Conservation (phyloP, 2,329 filamentous ascomycete genomes). For the Cytospora mali region DNA sequence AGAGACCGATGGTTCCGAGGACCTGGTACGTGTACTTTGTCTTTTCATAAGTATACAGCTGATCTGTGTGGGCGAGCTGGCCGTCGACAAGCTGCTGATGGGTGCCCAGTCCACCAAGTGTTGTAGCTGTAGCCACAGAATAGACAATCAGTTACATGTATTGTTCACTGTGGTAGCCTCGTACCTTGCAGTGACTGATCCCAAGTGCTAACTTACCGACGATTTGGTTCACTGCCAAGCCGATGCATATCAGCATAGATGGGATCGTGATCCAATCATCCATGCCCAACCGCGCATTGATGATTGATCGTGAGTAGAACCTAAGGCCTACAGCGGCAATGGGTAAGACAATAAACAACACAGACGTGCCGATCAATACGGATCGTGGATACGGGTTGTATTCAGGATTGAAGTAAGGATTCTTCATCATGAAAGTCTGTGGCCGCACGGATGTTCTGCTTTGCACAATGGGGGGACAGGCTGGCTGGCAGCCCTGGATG, state of each 20-base stretch:
- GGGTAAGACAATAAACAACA: not conserved
- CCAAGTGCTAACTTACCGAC: conserved; percentile 6
- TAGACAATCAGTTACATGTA: too few species aligned
- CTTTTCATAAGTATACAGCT: conserved; percentile 4
- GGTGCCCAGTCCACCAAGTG: conserved; percentile 1
- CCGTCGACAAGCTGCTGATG: conserved; percentile 9
- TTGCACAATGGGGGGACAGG: too few species aligned
- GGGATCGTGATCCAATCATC: conserved; percentile 13
- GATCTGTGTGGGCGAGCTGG: conserved; percentile 10
- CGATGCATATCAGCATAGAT: not conserved
- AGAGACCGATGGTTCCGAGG: conserved; percentile 1
- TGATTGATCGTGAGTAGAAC: conserved; percentile 7
- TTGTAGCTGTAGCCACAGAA: too few species aligned
- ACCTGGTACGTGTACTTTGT: conserved; percentile 13
- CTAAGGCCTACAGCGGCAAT: conserved; percentile 1
- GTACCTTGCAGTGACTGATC: too few species aligned
- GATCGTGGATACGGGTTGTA: conserved; percentile 5
- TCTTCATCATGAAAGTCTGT: conserved; percentile 1
- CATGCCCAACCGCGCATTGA: not conserved
- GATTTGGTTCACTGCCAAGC: conserved; percentile 10
- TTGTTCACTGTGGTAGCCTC: too few species aligned
- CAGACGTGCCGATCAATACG: conserved; percentile 5
- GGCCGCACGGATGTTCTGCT: not conserved
- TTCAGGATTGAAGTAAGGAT: not conserved
- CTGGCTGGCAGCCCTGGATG: not conserved